Conservation (phyloP, 148 eudicot genomes). For the Oxyria digyna region DNA sequence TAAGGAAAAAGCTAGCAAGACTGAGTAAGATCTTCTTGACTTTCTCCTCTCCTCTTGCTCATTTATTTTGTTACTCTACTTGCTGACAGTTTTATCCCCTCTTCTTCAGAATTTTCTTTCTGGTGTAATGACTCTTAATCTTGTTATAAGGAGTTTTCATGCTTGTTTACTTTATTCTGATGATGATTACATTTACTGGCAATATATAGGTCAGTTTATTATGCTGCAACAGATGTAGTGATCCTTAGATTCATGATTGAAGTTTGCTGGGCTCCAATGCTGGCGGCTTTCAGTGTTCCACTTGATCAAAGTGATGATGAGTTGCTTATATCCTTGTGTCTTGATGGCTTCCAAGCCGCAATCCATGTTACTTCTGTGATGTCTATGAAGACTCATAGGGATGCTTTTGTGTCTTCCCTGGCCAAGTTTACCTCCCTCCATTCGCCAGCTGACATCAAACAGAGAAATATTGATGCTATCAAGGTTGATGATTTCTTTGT, state of each 20-base stretch:
- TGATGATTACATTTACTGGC: conserved; percentile 16
- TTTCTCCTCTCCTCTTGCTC: background rate
- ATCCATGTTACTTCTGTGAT: conserved; percentile 95
- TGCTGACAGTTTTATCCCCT: background rate
- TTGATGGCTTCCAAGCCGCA: conserved; percentile 86
- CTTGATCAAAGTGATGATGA: conserved; percentile 98
- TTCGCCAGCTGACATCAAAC: conserved; percentile 92
- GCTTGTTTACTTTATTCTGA: background rate
- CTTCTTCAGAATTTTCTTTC: background rate
- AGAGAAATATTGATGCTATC: conserved; percentile 85
- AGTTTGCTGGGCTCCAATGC: conserved; percentile 99
- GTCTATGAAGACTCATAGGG: conserved; percentile 99
- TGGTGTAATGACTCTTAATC: background rate
- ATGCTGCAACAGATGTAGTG: conserved; percentile 94
- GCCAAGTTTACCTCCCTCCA: conserved; percentile 88
- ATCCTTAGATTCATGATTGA: conserved; percentile 97
- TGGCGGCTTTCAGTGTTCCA: conserved; percentile 99
- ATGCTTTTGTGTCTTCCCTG: conserved; percentile 76
- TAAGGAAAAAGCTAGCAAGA: conserved; percentile 95
- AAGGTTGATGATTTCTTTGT: conserved; percentile 55
- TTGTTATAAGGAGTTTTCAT: too few relatives aligned
- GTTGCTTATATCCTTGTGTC: conserved; percentile 58
- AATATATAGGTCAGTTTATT: conserved; percentile 97
- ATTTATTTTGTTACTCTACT: background rate
- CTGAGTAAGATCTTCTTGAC: conserved; percentile 60